These are phyloP conservation scores for Hylodesmum podocarpum DNA, from an alignment of 306 rosid genomes.

Conservation along the genomic window DNA sequence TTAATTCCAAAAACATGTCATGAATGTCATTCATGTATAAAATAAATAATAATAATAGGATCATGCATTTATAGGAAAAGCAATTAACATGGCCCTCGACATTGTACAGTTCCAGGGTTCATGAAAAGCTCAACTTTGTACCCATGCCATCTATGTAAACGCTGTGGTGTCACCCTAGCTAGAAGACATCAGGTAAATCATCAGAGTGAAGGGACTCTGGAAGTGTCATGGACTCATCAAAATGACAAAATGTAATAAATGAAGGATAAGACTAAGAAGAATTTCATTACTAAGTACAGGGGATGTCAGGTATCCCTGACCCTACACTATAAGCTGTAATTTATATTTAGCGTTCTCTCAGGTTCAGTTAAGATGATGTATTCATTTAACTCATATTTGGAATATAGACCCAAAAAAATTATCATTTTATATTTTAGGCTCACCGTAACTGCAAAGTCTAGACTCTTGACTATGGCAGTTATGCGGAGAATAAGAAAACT, in stretches of 20 bases:
- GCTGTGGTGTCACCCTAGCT: not conserved
- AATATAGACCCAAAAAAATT: not conserved
- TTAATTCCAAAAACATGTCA: slow-evolving; percentile 1
- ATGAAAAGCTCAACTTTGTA: not conserved
- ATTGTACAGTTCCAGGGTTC: not conserved
- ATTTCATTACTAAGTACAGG: not conserved
- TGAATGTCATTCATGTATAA: not conserved
- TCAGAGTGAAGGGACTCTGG: slow-evolving; percentile 1
- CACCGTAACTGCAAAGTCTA: slow-evolving; percentile 6
- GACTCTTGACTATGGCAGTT: not conserved
- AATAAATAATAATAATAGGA: not conserved
- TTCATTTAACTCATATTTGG: slow-evolving; percentile 19
- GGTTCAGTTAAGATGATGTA: not conserved
- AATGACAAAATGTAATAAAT: slow-evolving; percentile 9
- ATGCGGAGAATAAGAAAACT: not conserved
- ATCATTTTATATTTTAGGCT: not conserved
- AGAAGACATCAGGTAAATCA: slow-evolving; percentile 14
- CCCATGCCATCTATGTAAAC: slow-evolving; percentile 6
- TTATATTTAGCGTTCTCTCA: not conserved
- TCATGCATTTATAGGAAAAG: slow-evolving; percentile 19
- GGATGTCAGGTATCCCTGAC: slow-evolving; percentile 3
- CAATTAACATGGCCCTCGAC: not conserved
- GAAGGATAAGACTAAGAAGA: not conserved
- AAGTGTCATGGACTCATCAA: slow-evolving; percentile 19
- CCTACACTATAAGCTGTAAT: not conserved